Base-by-base conservation (phyloP, 257 asterid species). In the Primulina eburnea region DNA sequence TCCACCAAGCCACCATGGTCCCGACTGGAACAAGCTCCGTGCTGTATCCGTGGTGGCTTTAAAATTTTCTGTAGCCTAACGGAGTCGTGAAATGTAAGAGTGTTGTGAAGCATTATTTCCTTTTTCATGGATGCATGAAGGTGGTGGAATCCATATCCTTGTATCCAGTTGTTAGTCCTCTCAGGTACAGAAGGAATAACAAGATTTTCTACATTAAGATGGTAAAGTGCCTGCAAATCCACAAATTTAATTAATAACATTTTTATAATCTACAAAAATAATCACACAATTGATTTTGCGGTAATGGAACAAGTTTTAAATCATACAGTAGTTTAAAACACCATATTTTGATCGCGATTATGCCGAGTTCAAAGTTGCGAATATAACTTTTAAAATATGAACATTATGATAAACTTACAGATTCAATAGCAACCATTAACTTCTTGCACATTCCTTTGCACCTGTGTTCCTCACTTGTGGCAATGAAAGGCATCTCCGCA, bases 401-500 rank as follows among this genome's bases (percentile, higher is more conserved):
- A 21, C 24, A 21, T 21, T 21, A 21, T 21, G 24, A 0, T 21
- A 10, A n/a, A 63, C 72, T 64, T 71, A 85, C 88, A 2, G 85
- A 76, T 81, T 83, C 94, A 38, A 85, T 81, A 2, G 81, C 89
- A 16, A 20, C 30, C 88, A 87, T 68, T 37, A 87, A 61, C 58
- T 65, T 83, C 71, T 33, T 85, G 77, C 90, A 85, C 89, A 85
- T 87, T 67, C 94, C 90, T 73, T 61, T 73, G 75, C 78, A 12
- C 70, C 95, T 71, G 52, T 84, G 73, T 16, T 11, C 67, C 38
- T 76, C 75, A 68, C 78, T 65, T 33, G 90, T 88, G 37, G 87
- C 90, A 60, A 88, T 82, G 71, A 86, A 88, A 6, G 92, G 90
- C 90, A 88, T 88, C 74, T 88, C 88, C 17, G 83, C 85, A 24